Evolutionary conservation across 1,139 yeast genomes (phyloP).

Genomic region (Hanseniaspora gamundiae): DNA sequence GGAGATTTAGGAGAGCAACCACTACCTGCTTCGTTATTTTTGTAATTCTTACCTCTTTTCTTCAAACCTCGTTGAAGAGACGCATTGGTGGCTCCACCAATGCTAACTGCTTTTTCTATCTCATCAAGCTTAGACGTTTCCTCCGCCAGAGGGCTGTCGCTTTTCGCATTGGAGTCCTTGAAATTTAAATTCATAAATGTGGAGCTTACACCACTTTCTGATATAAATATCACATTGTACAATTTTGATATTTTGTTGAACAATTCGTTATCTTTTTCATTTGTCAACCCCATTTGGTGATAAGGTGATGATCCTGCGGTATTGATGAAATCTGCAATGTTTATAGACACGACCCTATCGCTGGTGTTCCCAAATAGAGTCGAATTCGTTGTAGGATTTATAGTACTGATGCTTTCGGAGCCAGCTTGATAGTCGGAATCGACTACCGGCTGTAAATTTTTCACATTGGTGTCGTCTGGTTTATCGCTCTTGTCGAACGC

Average conservation of each 20-base stretch:
- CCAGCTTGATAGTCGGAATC: neutral
- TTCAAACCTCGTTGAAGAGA: neutral
- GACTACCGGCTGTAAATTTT: neutral
- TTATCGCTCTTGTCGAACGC: neutral
- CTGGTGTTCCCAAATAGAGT: neutral
- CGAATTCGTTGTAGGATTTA: neutral
- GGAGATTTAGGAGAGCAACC: slow-evolving; percentile 19
- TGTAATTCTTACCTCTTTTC: neutral
- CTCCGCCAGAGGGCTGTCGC: neutral
- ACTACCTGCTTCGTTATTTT: neutral
- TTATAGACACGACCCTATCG: neutral
- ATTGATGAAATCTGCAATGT: neutral
- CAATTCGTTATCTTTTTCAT: slow-evolving; percentile 1
- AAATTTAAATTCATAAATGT: neutral
- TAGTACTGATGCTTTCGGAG: neutral
- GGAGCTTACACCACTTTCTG: neutral
- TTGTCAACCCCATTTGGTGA: neutral
- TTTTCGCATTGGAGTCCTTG: neutral
- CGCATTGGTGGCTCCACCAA: neutral
- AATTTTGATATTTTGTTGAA: slow-evolving; percentile 1
- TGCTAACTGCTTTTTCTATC: neutral
- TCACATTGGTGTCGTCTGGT: neutral
- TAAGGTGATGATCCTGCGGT: neutral
- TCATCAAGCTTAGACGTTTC: neutral
- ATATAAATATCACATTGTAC: neutral